Evolutionary conservation across 768 basidiomycete species (phyloP).

Genomic region (Daedaleopsis nitida): DNA sequence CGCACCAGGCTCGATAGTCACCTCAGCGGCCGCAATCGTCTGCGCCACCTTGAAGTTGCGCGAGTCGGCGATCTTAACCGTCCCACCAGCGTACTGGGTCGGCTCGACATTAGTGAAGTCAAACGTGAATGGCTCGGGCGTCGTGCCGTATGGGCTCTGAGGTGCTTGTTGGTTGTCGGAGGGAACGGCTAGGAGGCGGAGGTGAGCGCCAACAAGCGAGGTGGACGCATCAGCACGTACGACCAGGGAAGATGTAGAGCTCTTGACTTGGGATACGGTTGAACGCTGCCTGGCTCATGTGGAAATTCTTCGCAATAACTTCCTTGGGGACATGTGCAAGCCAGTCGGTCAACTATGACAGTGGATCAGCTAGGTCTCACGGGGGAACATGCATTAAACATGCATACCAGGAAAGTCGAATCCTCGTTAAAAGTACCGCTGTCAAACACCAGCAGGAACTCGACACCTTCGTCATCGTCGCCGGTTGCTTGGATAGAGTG

Average conservation of each 20-base stretch:
- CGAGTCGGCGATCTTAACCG: conserved; percentile 46
- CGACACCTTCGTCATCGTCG: conserved; percentile 25
- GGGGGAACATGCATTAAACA: background rate
- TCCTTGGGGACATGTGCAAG: conserved; percentile 37
- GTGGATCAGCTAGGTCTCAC: background rate
- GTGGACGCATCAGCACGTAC: conserved; percentile 1
- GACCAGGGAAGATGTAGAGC: conserved; percentile 33
- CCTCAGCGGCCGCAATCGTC: conserved; percentile 57
- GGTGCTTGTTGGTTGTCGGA: conserved; percentile 37
- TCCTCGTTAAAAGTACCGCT: conserved; percentile 38
- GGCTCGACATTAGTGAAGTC: conserved; percentile 46
- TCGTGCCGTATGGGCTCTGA: conserved; percentile 45
- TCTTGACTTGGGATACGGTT: conserved; percentile 30
- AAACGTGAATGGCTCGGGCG: conserved; percentile 50
- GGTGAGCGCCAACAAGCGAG: background rate
- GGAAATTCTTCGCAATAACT: conserved; percentile 39
- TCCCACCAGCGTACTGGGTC: conserved; percentile 45
- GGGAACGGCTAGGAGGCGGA: conserved; percentile 25
- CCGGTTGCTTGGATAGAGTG: conserved; percentile 39
- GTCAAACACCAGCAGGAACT: conserved; percentile 42
- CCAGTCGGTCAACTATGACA: conserved; percentile 32
- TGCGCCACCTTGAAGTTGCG: conserved; percentile 53
- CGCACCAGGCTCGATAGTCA: conserved; percentile 58
- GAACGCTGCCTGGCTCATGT: conserved; percentile 27
- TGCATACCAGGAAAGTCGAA: conserved; percentile 34